Conservation (phyloP, 495 filamentous ascomycete genomes). For the Tuber borchii region DNA sequence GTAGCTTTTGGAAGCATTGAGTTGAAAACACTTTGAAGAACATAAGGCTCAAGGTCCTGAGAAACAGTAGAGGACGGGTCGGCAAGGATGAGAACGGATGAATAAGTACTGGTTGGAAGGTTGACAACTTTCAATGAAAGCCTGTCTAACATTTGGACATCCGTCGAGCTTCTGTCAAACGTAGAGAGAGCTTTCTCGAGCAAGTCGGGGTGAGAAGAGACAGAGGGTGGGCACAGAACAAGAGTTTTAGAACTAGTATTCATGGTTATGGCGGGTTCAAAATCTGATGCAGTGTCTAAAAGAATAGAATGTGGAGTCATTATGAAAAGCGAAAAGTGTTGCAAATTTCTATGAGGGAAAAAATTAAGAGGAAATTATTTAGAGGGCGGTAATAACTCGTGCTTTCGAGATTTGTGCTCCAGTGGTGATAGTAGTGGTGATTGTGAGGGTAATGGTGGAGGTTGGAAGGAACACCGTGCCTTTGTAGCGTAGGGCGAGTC, state of each 20-base stretch:
- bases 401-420: background rate
- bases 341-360: background rate
- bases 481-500: background rate
- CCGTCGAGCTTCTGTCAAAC: conserved; percentile 65
- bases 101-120: conserved; percentile 71
- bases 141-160: conserved; percentile 97
- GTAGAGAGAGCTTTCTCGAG: conserved; percentile 54
- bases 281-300: conserved; percentile 47
- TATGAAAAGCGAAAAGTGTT: conserved; percentile 14
- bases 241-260: conserved; percentile 51
- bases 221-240: conserved; percentile 66
- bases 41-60: conserved; percentile 55
- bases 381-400: background rate
- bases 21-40: conserved; percentile 61
- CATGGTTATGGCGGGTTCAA: conserved; percentile 41
- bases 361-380: background rate
- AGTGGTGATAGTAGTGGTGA: conserved; percentile 4
- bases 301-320: conserved; percentile 45
- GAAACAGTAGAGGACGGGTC: conserved; percentile 58
- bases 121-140: conserved; percentile 73
- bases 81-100: conserved; percentile 74
- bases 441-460: background rate
- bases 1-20: conserved; percentile 62
- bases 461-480: background rate
- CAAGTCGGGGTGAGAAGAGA: conserved; percentile 60